Percentiles rank a stretch among this genome's conserved stretches.
These are phyloP conservation scores for Marsdenia floribunda DNA, from an alignment of 257 asterid species.

Conservation along the genomic window DNA sequence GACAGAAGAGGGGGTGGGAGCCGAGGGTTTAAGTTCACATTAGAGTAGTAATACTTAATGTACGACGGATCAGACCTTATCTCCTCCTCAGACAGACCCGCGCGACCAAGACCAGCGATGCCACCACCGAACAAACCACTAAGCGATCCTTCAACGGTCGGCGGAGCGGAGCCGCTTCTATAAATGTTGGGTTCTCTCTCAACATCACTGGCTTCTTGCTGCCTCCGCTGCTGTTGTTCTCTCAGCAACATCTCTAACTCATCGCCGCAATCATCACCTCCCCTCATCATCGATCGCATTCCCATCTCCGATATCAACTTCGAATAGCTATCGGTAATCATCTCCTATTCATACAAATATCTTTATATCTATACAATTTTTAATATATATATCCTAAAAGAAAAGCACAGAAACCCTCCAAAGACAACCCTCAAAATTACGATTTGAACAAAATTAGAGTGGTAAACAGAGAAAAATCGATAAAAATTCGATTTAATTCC, in stretches of 20 bases:
- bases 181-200: conserved; percentile 47
- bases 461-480: not conserved
- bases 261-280: conserved; percentile 36
- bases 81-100: conserved; percentile 41
- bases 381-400: not conserved
- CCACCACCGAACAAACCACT: conserved; percentile 24
- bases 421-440: not conserved
- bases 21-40: conserved; percentile 68
- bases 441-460: conserved; percentile 11
- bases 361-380: not conserved
- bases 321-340: conserved; percentile 43
- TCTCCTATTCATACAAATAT: conserved; percentile 16
- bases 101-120: conserved; percentile 10
- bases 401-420: conserved; percentile 3
- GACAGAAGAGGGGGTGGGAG: conserved; percentile 51
- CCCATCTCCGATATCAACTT: conserved; percentile 47
- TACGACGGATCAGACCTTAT: conserved; percentile 75
- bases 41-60: conserved; percentile 50
- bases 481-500: not conserved
- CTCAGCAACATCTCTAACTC: conserved; percentile 47
- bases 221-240: conserved; percentile 32
- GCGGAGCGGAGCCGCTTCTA: conserved; percentile 77
- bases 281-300: conserved; percentile 36
- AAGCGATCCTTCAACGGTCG: conserved; percentile 49
- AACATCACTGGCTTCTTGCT: conserved; percentile 37